Evolutionary conservation across 805 yeast species (phyloP).

Genomic region (Suhomyces faveliae): DNA sequence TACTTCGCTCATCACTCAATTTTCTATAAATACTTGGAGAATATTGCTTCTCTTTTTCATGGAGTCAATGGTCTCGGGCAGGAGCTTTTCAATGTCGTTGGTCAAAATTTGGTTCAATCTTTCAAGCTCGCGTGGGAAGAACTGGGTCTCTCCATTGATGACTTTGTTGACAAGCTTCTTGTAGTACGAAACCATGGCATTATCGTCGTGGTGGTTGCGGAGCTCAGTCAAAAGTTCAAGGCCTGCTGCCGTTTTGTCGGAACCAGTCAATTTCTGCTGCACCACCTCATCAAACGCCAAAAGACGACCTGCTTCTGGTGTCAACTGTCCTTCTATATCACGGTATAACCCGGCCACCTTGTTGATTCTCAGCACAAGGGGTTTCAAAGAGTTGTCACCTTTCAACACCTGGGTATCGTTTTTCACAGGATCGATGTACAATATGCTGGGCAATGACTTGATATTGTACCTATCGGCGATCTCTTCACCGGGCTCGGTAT

Average conservation of each 20-base stretch:
- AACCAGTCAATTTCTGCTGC: not conserved
- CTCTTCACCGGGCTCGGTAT: slow-evolving; percentile 44
- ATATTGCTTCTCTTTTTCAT: slow-evolving; percentile 53
- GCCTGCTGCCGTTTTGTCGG: slow-evolving; percentile 11
- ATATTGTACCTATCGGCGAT: slow-evolving; percentile 43
- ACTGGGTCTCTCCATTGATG: slow-evolving; percentile 43
- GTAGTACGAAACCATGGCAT: slow-evolving; percentile 43
- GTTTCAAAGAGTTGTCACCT: slow-evolving; percentile 22
- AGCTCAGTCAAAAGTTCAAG: slow-evolving; percentile 12
- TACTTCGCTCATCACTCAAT: too few relatives aligned
- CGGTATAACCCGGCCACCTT: slow-evolving; percentile 27
- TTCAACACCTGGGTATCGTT: slow-evolving; percentile 21
- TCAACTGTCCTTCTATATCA: slow-evolving; percentile 31
- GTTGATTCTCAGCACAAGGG: slow-evolving; percentile 28
- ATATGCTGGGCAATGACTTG: slow-evolving; percentile 52
- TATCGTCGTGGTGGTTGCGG: not conserved
- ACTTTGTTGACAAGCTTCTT: slow-evolving; percentile 45
- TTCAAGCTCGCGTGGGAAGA: slow-evolving; percentile 43
- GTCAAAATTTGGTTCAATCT: slow-evolving; percentile 46
- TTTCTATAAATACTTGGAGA: slow-evolving; percentile 22
- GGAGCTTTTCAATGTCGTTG: slow-evolving; percentile 33
- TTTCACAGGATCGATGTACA: slow-evolving; percentile 40
- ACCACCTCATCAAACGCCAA: slow-evolving; percentile 3
- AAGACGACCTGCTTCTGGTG: slow-evolving; percentile 32
- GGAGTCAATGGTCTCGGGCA: slow-evolving; percentile 47